Conservation (phyloP, 177 flowering plant species). For the Tripterygium wilfordii region DNA sequence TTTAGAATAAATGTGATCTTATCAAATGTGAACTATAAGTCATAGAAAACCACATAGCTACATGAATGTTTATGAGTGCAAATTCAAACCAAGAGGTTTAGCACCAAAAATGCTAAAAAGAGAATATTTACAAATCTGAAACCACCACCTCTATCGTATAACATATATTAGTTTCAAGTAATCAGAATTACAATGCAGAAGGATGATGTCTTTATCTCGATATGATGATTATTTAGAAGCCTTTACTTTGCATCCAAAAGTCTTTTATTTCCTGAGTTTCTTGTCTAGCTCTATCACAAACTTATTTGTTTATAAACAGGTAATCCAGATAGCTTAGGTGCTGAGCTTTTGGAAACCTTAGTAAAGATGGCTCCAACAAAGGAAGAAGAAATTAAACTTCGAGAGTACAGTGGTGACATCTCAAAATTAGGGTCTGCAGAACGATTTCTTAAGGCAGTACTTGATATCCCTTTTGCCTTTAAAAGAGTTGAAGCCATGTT, state of each 20-base stretch:
- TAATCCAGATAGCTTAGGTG: conserved; percentile 74
- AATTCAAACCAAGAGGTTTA: too few relatives aligned
- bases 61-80: too few relatives aligned
- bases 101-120: too few relatives aligned
- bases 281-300: background rate
- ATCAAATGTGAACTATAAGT: too few relatives aligned
- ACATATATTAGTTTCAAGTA: too few relatives aligned
- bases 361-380: conserved; percentile 99
- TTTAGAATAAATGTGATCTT: too few relatives aligned
- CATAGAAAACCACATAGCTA: too few relatives aligned
- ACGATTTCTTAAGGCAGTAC: conserved; percentile 74
- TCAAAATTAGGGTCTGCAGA: conserved; percentile 91
- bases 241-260: background rate
- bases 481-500: conserved; percentile 94
- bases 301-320: conserved; percentile 38
- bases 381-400: conserved; percentile 91
- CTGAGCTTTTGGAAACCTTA: conserved; percentile 84
- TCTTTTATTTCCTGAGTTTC: background rate
- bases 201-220: too few relatives aligned
- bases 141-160: too few relatives aligned
- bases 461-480: conserved; percentile 91
- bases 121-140: too few relatives aligned
- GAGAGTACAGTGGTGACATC: conserved; percentile 64
- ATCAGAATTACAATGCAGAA: too few relatives aligned
- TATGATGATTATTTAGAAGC: too few relatives aligned